A percentile compares a stretch with the other conserved stretches of the same genome.
phyloP scores from a whole-genome alignment of 2,329 filamentous ascomycete genomes.

The Sclerotiophoma versabilis region DNA sequence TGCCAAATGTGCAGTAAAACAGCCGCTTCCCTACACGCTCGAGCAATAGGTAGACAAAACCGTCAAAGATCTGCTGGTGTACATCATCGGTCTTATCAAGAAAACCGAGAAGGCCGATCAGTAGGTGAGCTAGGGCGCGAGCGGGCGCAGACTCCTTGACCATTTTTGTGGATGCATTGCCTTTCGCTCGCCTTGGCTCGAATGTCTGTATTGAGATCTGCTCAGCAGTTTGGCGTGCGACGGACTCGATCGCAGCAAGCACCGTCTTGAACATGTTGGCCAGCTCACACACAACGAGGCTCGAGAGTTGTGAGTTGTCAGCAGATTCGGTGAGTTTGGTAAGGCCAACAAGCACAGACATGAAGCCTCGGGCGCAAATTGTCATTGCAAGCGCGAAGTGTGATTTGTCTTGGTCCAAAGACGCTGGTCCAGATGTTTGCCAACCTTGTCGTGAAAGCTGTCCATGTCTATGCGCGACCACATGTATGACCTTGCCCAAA shows the following conservation, averaged over 20 bases:
- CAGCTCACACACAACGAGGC: constrained; percentile 40
- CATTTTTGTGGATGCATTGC: constrained; percentile 1
- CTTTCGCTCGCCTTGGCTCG: constrained; percentile 17
- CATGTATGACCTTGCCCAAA: constrained; percentile 34
- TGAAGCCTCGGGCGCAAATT: constrained; percentile 41
- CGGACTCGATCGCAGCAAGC: constrained; percentile 40
- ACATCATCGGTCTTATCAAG: constrained; percentile 45
- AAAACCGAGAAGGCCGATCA: constrained; percentile 46
- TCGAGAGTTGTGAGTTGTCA: constrained; percentile 22
- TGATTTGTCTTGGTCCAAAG: constrained; percentile 33
- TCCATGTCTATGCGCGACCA: constrained; percentile 30
- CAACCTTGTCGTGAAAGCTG: constrained; percentile 23
- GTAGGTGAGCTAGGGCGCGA: constrained; percentile 43
- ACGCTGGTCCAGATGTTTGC: constrained; percentile 12
- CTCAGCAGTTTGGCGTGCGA: constrained; percentile 32
- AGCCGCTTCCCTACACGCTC: constrained; percentile 50
- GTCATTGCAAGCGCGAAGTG: constrained; percentile 37
- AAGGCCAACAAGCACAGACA: constrained; percentile 41
- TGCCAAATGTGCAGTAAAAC: constrained; percentile 51
- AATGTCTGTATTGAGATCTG: neutral
- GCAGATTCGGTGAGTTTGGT: constrained; percentile 26
- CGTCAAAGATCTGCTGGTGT: constrained; percentile 54
- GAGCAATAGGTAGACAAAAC: constrained; percentile 51
- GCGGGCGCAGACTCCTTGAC: constrained; percentile 36
- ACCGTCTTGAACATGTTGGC: constrained; percentile 49